Base-by-base conservation (phyloP, 23 red algal species). In the Agarophyton chilense region DNA sequence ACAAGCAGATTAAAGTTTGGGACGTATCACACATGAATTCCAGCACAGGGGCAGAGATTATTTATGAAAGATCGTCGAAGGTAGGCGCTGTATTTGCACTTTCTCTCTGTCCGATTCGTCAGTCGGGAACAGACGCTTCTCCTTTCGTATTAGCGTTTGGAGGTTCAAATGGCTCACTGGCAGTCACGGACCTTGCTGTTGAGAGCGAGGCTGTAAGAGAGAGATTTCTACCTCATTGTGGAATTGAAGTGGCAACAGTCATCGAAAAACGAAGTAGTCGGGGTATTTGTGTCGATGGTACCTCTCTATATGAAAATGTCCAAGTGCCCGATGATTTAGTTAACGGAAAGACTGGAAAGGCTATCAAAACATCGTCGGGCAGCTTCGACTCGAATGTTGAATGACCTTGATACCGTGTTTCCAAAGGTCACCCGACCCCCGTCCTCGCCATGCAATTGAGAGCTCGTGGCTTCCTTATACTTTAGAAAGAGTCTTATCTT, bases 1-100 rank as follows among this genome's bases (percentile, higher is more conserved):
- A 99, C 85, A 91, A 94, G 54, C 36, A 44, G 38, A 78, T 99
- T 82, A 90, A 90, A 41, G 87, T 96, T 33, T 96, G 93, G 85
- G 88, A 87, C 80, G 57, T 87, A 40, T 61, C 72, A 7, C 43
- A 35, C 6, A 28, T 84, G 28, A 34, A 31, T 77, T 50, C 67
- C 65, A 65, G 44, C 0, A 65, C 11, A 77, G 57, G 36, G 32
- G 76, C 47, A 4, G 61, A 91, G 14, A 38, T 81, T 11, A 21
- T 87, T 45, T 85, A 77, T 39, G 71, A 85, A 32, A 56, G 58
- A 12, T 52, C 67, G 25, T 71, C 91, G 26, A 67, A 68, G 58
- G 81, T 67, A 7, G 88, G 88, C 10, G 53, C 77, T 11, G 43
- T 88, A 11, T 87, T 83, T 57, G 61, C 81, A 2, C 53, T 75